Percentiles rank a stretch among this genome's conserved stretches.
These are phyloP conservation scores for Protomyces arabidopsidicola DNA, from an alignment of 1,139 yeast species.

Conservation along the genomic window DNA sequence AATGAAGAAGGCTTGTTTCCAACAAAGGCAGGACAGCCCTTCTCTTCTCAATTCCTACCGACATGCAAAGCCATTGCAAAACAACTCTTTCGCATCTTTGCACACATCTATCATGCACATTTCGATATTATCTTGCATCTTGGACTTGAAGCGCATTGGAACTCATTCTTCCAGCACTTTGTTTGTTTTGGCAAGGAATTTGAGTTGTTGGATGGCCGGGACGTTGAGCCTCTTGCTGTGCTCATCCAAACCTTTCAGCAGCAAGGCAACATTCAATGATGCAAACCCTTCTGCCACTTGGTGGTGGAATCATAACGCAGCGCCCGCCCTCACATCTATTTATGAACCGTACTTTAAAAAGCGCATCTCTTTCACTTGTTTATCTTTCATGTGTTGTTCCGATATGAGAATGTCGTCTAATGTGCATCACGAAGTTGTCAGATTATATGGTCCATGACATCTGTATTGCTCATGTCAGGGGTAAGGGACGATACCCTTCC, in stretches of 20 bases:
- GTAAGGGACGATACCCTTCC: too few species aligned
- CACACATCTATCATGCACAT: slow-evolving; percentile 90
- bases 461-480: too few species aligned
- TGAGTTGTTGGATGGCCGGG: slow-evolving; percentile 69
- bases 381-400: too few species aligned
- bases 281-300: not conserved
- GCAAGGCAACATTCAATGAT: slow-evolving; percentile 65
- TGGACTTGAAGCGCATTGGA: slow-evolving; percentile 95
- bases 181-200: slow-evolving; percentile 81
- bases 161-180: slow-evolving; percentile 95
- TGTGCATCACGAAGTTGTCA: too few species aligned
- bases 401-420: too few species aligned
- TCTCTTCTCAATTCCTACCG: slow-evolving; percentile 77
- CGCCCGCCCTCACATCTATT: too few species aligned
- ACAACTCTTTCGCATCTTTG: slow-evolving; percentile 95
- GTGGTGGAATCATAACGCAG: too few species aligned
- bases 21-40: slow-evolving; percentile 76
- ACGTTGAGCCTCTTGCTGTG: slow-evolving; percentile 70
- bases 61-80: slow-evolving; percentile 81
- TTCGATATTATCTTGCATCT: slow-evolving; percentile 87
- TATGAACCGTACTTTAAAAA: too few species aligned
- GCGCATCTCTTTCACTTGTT: too few species aligned
- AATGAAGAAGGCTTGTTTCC: slow-evolving; percentile 90
- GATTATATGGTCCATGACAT: too few species aligned
- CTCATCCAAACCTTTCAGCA: slow-evolving; percentile 68